These are phyloP conservation scores for Petunia axillaris DNA, from an alignment of 257 asterid genomes.

Conservation along the genomic window DNA sequence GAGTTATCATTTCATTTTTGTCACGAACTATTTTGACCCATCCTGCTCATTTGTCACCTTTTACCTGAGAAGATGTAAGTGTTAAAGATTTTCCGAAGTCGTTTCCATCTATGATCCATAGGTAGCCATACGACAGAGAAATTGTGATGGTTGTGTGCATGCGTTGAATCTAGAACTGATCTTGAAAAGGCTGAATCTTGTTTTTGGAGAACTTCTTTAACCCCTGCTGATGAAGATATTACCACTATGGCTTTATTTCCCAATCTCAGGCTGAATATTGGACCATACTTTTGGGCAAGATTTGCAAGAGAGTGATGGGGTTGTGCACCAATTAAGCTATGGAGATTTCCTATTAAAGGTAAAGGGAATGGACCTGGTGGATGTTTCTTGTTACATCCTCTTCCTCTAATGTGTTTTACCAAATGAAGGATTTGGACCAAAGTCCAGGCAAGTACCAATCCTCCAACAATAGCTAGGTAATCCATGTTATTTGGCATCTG, in stretches of 20 bases:
- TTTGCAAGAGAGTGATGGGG: constrained; percentile 33
- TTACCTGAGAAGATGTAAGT: constrained; percentile 56
- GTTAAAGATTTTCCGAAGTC: constrained; percentile 29
- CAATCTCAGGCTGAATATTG: constrained; percentile 15
- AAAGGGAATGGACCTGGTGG: constrained; percentile 22
- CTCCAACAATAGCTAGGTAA: constrained; percentile 40
- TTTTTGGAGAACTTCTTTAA: constrained; percentile 26
- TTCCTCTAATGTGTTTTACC: constrained; percentile 19
- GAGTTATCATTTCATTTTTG: too few relatives aligned
- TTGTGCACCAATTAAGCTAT: constrained; percentile 28
- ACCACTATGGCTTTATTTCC: not conserved
- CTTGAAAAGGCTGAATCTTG: constrained; percentile 36
- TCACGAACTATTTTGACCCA: not conserved
- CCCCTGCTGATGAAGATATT: not conserved
- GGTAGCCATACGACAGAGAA: constrained; percentile 30
- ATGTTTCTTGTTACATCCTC: constrained; percentile 22
- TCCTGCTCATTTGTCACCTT: not conserved
- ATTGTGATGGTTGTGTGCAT: constrained; percentile 26
- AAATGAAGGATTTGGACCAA: constrained; percentile 15
- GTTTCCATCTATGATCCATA: constrained; percentile 26
- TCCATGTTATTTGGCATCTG: constrained; percentile 24
- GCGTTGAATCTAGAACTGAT: constrained; percentile 27
- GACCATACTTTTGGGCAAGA: constrained; percentile 35
- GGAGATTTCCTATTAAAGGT: constrained; percentile 20
- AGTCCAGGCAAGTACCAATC: constrained; percentile 42